Evolutionary conservation across 2,329 filamentous ascomycete genomes (phyloP), one percentile per base, ranked within the genome.

Genomic region (Pseudocercospora eumusae): DNA sequence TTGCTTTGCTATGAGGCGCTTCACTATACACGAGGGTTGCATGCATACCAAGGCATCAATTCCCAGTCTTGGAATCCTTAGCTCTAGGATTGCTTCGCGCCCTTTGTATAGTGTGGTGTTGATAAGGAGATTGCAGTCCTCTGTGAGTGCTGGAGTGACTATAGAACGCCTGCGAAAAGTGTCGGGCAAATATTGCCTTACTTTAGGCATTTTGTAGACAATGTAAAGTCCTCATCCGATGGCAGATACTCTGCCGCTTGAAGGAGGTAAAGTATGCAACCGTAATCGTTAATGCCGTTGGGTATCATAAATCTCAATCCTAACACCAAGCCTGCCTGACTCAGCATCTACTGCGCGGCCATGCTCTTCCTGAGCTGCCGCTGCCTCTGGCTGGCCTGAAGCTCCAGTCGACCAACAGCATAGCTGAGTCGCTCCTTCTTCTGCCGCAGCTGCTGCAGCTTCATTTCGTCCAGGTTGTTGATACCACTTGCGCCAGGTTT

Each of bases 361-460:
- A 90, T 88, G 74, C 87, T 90, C 84, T 88, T 90, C 74, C 88
- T 83, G 77, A 91, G 75, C 73, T 90, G 87, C 68, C 88, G 82
- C 75, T 90, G 84, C 73, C 84, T 79, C 77, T 96, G 92, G 69
- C 87, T 83, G n/a, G 91, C 89, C 79, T 96, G 91, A 70, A 96
- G 74, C 80, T 95, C 91, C 67, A 97, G 76, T 64, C 92, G 84
- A 74, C 95, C 91, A 18, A 96, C 91, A 27, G 91, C 89, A 79
- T 96, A 96, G 74, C 90, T 88, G 69, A 96, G 78, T 55, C 91
- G 86, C 76, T 96, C 92, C 77, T 91, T 93, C 77, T 92, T 89
- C 80, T 92, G 90, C 61, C 86, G 81, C 60, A 95, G 76, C 66
- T 90, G 88, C 70, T 86, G 86, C 64, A 91, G 80, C 70, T 84